Base-by-base conservation (phyloP, 202 grass and related monocot genomes). In the Panicum hallii region DNA sequence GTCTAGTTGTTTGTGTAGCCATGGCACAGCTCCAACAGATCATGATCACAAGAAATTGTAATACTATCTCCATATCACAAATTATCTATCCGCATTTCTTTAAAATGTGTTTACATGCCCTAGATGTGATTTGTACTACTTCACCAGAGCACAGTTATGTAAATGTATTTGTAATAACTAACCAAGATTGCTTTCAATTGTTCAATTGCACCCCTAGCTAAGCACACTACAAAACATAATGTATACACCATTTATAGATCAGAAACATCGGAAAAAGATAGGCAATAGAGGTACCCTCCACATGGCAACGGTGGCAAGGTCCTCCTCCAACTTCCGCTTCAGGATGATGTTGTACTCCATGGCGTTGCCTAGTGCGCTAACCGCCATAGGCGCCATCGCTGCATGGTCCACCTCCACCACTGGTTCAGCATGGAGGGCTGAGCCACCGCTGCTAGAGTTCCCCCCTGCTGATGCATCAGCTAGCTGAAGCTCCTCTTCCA, bases 281-380 rank as follows among this genome's bases (percentile, higher is more conserved):
- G 2, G 16, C 28, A 38, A 48, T 0, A 47, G 1, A 6, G 40
- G 6, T 88, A 97, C 94, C 88, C 88, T 82, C 83, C 83, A 92
- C 86, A 92, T 87, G 63, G 86, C 88, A 30, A 94, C 83, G 12
- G 88, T 79, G 41, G 88, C 87, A 36, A 93, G 89, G 63, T 92
- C 89, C 64, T 85, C 77, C 40, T 93, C 92, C 41, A 95, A 70
- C 80, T 88, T 89, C 50, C 66, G 72, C 85, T 90, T 93, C 22
- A 93, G 82, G 68, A 93, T 67, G 62, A 82, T 57, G n/a, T 86
- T 92, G 82, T 91, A 89, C 48, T 91, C 87, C 83, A 83, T 3
- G 1, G 90, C 78, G 53, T 94, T 90, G 20, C 62, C 16, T 48
- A 15, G 70, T 4, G 48, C 11, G 4, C 66, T 49, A 26, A 67